Conservation (phyloP, 352 stramenopile species). For the Peronospora destructor region DNA sequence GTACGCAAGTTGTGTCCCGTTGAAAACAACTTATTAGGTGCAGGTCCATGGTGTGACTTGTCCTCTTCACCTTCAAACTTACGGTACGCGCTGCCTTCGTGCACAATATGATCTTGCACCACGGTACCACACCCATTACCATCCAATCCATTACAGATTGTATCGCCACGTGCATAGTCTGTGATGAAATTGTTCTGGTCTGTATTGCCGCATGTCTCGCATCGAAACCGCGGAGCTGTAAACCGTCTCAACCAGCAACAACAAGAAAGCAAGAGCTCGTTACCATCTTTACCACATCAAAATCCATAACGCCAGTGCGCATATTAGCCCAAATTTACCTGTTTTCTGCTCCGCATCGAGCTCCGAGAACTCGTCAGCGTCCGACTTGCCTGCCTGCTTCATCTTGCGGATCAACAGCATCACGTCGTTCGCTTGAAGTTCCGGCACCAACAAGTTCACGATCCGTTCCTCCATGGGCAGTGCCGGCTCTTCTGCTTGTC, state of each 20-base stretch:
- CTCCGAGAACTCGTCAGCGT: slow-evolving; percentile 84
- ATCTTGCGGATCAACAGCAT: slow-evolving; percentile 88
- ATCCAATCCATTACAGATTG: slow-evolving; percentile 82
- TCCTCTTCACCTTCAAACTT: slow-evolving; percentile 97
- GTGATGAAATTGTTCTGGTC: slow-evolving; percentile 89
- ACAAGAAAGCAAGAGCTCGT: slow-evolving; percentile 2
- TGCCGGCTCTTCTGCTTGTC: slow-evolving; percentile 38
- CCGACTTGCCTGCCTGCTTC: slow-evolving; percentile 84
- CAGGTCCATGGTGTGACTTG: slow-evolving; percentile 93
- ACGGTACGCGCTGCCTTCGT: slow-evolving; percentile 92
- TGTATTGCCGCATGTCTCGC: slow-evolving; percentile 82
- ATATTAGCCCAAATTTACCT: slow-evolving; percentile 32
- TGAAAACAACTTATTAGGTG: slow-evolving; percentile 92
- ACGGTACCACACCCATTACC: slow-evolving; percentile 90
- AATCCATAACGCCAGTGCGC: neutral
- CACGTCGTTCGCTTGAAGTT: slow-evolving; percentile 83
- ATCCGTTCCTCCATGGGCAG: slow-evolving; percentile 85
- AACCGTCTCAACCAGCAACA: neutral
- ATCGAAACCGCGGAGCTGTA: slow-evolving; percentile 70
- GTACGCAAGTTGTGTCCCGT: slow-evolving; percentile 93
- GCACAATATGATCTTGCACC: slow-evolving; percentile 92
- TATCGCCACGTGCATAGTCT: slow-evolving; percentile 83
- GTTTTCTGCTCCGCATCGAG: slow-evolving; percentile 81
- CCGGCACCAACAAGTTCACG: slow-evolving; percentile 77
- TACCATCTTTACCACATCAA: slow-evolving; percentile 4